Percentiles rank a stretch among this genome's conserved stretches.
phyloP scores from a whole-genome alignment of 164 flowering plant species.

The Kingdonia uniflora region DNA sequence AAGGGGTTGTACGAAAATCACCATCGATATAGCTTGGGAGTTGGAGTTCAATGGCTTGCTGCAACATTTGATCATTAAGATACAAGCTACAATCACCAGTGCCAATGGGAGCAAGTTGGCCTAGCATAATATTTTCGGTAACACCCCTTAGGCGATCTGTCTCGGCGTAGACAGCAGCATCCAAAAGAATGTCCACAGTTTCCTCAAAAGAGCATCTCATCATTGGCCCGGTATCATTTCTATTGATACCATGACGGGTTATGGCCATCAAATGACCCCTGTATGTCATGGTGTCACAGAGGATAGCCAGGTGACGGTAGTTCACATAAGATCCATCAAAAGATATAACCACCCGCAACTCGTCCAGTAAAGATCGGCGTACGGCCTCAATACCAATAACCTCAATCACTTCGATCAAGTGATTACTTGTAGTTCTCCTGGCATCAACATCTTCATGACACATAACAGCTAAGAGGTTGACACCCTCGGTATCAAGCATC shows the following conservation, averaged over 20 bases:
- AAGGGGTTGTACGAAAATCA: constrained; percentile 91
- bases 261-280: constrained; percentile 98
- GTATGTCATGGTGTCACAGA: constrained; percentile 99
- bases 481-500: constrained; percentile 99
- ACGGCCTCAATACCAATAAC: constrained; percentile 99
- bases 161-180: constrained; percentile 97
- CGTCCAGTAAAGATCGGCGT: constrained; percentile 75
- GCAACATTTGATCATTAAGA: constrained; percentile 88
- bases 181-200: constrained; percentile 95
- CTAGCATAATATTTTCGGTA: constrained; percentile 93
- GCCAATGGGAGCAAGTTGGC: constrained; percentile 97
- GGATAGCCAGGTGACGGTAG: constrained; percentile 86
- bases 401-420: constrained; percentile 93
- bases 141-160: constrained; percentile 81
- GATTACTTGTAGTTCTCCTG: constrained; percentile 85
- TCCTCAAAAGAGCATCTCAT: constrained; percentile 99
- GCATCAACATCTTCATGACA: constrained; percentile 96
- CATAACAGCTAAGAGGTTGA: constrained; percentile 91
- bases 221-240: constrained; percentile 97
- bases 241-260: constrained; percentile 95
- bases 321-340: constrained; percentile 99
- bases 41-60: constrained; percentile 91
- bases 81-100: constrained; percentile 85
- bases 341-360: constrained; percentile 92
- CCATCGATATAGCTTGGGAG: constrained; percentile 97